A percentile compares a stretch with the other conserved stretches of the same genome.
Evolutionary conservation across 768 basidiomycete genomes (phyloP).

Genomic region (Rhizopogon salebrosus): DNA sequence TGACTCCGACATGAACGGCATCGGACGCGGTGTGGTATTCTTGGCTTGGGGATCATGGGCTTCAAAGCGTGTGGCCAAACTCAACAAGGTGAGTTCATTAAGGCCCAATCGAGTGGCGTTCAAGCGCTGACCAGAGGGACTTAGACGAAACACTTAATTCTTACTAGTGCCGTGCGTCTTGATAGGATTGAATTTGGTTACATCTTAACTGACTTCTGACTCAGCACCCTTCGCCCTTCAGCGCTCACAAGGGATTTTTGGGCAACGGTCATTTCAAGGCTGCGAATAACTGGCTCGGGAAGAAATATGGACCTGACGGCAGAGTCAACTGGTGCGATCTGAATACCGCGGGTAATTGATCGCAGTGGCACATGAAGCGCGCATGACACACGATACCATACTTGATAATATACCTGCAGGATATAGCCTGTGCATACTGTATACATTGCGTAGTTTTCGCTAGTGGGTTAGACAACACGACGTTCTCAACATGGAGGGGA

Average conservation of each 20-base stretch:
- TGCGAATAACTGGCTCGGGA: conserved; percentile 83
- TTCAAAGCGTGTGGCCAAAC: conserved; percentile 71
- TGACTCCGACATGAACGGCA: conserved; percentile 36
- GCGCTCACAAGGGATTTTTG: conserved; percentile 75
- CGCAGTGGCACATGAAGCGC: neutral
- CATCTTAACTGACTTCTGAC: conserved; percentile 24
- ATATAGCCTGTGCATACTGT: conserved; percentile 15
- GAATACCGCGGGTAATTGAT: conserved; percentile 15
- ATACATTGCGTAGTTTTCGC: conserved; percentile 1
- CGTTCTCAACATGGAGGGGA: neutral
- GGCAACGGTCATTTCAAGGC: conserved; percentile 86
- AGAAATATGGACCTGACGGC: conserved; percentile 68
- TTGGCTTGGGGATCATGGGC: conserved; percentile 92
- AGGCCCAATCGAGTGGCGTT: neutral
- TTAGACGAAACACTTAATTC: conserved; percentile 76
- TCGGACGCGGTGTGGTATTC: conserved; percentile 76
- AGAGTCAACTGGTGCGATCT: conserved; percentile 71
- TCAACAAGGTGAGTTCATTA: conserved; percentile 54
- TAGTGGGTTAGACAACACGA: neutral
- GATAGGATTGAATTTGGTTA: conserved; percentile 5
- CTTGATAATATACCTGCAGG: conserved; percentile 20
- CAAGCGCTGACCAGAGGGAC: neutral
- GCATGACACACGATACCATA: conserved; percentile 14
- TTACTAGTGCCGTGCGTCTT: conserved; percentile 64
- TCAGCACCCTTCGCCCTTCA: conserved; percentile 82